Percentiles rank a stretch among this genome's conserved stretches.
Evolutionary conservation across 2,329 filamentous ascomycete species (phyloP).

Genomic region (Aspergillus sp.): DNA sequence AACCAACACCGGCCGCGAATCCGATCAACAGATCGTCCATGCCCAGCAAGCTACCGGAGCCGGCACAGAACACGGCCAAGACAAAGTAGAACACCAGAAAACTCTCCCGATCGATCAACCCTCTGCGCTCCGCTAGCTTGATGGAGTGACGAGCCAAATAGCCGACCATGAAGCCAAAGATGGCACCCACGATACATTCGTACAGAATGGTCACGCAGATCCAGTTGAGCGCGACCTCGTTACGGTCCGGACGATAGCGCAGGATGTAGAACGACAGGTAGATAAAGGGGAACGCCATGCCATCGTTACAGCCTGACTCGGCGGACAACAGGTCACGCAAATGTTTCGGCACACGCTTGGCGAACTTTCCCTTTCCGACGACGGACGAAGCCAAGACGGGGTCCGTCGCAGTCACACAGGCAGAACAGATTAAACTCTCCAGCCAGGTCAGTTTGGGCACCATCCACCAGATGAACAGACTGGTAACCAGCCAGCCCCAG

Average conservation of each 20-base stretch:
- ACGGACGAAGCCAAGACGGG: conserved; percentile 95
- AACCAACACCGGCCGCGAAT: conserved; percentile 93
- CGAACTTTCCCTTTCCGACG: conserved; percentile 97
- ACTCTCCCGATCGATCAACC: conserved; percentile 89
- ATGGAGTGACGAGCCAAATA: conserved; percentile 88
- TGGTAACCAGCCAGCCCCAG: conserved; percentile 74
- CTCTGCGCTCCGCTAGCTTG: conserved; percentile 72
- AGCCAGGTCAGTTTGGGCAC: conserved; percentile 72
- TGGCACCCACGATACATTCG: conserved; percentile 85
- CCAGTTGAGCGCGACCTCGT: conserved; percentile 72
- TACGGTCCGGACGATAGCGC: conserved; percentile 62
- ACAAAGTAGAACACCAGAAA: conserved; percentile 99
- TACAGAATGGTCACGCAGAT: conserved; percentile 85
- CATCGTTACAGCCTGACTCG: conserved; percentile 97
- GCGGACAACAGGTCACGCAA: conserved; percentile 88
- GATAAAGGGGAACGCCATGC: conserved; percentile 98
- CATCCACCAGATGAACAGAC: conserved; percentile 92
- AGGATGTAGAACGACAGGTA: conserved; percentile 89
- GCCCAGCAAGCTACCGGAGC: conserved; percentile 82
- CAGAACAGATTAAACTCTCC: conserved; percentile 75
- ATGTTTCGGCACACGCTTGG: conserved; percentile 95
- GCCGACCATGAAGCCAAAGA: conserved; percentile 80
- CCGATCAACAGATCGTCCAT: conserved; percentile 91
- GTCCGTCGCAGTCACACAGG: conserved; percentile 94
- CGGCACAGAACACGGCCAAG: conserved; percentile 87